Evolutionary conservation across 2,329 filamentous ascomycete genomes (phyloP).

Genomic region (Aspergillus latus): DNA sequence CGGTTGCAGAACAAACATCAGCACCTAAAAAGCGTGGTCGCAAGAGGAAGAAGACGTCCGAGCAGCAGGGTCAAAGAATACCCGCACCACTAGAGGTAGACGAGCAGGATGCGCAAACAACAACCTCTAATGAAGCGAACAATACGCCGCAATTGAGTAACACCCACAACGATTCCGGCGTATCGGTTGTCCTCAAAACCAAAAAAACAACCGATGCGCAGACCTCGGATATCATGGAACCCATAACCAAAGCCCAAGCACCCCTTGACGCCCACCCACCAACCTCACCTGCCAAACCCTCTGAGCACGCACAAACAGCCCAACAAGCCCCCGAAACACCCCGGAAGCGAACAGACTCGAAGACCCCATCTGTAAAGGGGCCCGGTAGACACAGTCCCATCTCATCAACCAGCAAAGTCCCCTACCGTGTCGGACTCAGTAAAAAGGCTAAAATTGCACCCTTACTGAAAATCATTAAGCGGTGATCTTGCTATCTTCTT

Average conservation of each 20-base stretch:
- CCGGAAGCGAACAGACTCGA: constrained; percentile 13
- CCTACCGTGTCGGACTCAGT: constrained; percentile 51
- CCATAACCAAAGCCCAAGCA: background rate
- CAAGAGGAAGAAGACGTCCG: constrained; percentile 40
- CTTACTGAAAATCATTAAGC: constrained; percentile 47
- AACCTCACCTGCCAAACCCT: background rate
- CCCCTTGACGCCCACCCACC: background rate
- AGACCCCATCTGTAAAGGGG: constrained; percentile 25
- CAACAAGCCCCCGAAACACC: constrained; percentile 17
- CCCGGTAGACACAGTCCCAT: constrained; percentile 45
- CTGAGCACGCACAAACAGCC: background rate
- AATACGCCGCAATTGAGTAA: background rate
- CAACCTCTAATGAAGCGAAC: background rate
- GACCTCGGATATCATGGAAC: background rate
- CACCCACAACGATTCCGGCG: background rate
- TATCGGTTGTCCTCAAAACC: constrained; percentile 3
- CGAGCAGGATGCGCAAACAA: background rate
- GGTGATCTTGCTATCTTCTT: constrained; percentile 18
- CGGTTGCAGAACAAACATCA: constrained; percentile 7
- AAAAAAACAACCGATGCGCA: background rate
- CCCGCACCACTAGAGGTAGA: background rate
- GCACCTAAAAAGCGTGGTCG: constrained; percentile 45
- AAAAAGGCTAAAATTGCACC: constrained; percentile 50
- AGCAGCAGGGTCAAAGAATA: constrained; percentile 17
- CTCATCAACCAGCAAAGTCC: constrained; percentile 38